Percentiles rank a stretch among this genome's conserved stretches.
Conservation (phyloP, 2,329 filamentous ascomycete genomes). For the Botrytis porri region DNA sequence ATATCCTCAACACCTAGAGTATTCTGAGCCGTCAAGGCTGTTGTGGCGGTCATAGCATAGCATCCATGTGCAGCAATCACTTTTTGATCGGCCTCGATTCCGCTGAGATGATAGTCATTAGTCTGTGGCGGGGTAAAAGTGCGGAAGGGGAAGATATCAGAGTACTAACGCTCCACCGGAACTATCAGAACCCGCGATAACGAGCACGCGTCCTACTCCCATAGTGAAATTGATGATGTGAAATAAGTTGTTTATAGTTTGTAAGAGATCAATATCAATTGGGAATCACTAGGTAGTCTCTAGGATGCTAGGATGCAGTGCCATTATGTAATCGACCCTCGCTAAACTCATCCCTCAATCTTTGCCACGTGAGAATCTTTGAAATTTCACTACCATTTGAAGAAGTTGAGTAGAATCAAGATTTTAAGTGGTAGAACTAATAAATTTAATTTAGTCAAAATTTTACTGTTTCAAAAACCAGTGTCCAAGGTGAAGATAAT, state of each 20-base stretch:
- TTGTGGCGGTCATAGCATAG: constrained; percentile 95
- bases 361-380: neutral
- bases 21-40: constrained; percentile 94
- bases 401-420: neutral
- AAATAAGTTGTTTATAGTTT: neutral
- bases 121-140: constrained; percentile 19
- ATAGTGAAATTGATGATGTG: constrained; percentile 24
- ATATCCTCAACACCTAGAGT: constrained; percentile 81
- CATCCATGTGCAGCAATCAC: constrained; percentile 88
- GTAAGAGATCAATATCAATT: neutral
- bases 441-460: neutral
- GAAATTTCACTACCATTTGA: neutral
- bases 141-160: constrained; percentile 15
- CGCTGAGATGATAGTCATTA: constrained; percentile 51
- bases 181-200: constrained; percentile 72
- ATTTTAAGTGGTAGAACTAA: neutral
- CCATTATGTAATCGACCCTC: constrained; percentile 13
- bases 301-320: neutral
- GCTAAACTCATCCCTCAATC: neutral
- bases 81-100: constrained; percentile 93
- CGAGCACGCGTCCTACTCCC: constrained; percentile 53
- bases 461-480: neutral
- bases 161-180: constrained; percentile 69
- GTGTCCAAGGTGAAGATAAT: neutral
- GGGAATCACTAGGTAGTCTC: neutral